These are phyloP conservation scores for Kockovaella imperatae DNA, from an alignment of 768 basidiomycete species.

Conservation along the genomic window DNA sequence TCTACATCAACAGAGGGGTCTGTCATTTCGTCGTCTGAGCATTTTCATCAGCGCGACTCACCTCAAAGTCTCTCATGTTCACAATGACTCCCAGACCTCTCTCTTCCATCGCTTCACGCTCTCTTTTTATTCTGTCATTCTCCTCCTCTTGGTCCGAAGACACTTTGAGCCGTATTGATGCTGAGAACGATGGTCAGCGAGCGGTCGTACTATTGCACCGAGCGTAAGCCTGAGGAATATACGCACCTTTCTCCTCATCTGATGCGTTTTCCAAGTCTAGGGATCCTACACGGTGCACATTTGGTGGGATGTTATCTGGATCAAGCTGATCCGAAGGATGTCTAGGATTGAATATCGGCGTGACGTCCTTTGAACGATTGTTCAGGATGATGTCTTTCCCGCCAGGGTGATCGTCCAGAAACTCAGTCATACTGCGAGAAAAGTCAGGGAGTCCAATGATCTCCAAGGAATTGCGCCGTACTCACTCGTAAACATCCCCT, in stretches of 20 bases:
- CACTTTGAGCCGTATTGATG: slow-evolving; percentile 25
- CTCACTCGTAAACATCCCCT: slow-evolving; percentile 37
- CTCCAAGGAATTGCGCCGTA: background rate
- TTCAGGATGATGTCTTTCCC: slow-evolving; percentile 33
- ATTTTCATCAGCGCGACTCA: background rate
- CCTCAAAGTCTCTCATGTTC: slow-evolving; percentile 39
- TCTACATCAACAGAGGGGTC: slow-evolving; percentile 9
- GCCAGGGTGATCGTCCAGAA: slow-evolving; percentile 38
- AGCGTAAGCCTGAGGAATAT: too few relatives aligned
- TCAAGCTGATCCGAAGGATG: slow-evolving; percentile 39
- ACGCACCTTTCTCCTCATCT: slow-evolving; percentile 26
- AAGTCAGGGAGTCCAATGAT: background rate
- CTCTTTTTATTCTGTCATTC: slow-evolving; percentile 14
- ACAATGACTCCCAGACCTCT: slow-evolving; percentile 29
- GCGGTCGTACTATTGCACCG: too few relatives aligned
- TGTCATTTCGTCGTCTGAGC: background rate
- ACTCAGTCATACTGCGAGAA: slow-evolving; percentile 30
- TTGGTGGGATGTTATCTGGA: slow-evolving; percentile 30
- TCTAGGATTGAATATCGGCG: slow-evolving; percentile 36
- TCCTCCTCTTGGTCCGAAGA: slow-evolving; percentile 29
- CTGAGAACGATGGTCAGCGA: too few relatives aligned
- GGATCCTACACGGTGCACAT: slow-evolving; percentile 24
- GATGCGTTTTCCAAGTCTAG: slow-evolving; percentile 18
- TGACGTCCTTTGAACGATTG: slow-evolving; percentile 35
- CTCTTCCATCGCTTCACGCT: slow-evolving; percentile 27